Conservation (phyloP, 2,329 filamentous ascomycete species). For the Colletotrichum scovillei region DNA sequence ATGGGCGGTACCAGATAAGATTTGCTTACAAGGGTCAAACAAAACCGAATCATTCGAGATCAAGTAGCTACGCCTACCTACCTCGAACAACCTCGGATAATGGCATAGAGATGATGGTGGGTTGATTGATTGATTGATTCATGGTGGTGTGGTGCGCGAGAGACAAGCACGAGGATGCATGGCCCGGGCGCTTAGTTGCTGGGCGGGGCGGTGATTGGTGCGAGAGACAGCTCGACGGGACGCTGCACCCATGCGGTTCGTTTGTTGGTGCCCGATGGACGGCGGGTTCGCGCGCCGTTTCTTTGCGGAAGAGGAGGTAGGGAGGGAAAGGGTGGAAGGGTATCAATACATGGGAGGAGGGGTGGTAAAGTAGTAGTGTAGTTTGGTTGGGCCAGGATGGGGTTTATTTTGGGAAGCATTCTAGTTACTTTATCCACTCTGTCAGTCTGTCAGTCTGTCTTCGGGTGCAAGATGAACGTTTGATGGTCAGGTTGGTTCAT, state of each 20-base stretch:
- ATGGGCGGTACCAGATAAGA: neutral
- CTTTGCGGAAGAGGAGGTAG: neutral
- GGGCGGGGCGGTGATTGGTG: neutral
- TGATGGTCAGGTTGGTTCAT: neutral
- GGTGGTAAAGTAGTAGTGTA: neutral
- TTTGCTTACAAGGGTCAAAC: neutral
- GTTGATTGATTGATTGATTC: neutral
- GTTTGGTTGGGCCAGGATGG: neutral
- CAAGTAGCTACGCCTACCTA: neutral
- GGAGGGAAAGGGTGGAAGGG: neutral
- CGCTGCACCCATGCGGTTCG: too few relatives aligned
- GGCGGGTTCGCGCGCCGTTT: neutral
- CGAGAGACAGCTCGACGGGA: too few relatives aligned
- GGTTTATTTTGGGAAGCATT: neutral
- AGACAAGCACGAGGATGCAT: neutral
- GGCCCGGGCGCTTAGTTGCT: neutral
- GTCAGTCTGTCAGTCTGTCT: too few relatives aligned
- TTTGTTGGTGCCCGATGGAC: slow-evolving; percentile 14
- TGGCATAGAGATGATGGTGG: neutral
- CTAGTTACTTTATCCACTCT: neutral
- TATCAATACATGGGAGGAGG: slow-evolving; percentile 4
- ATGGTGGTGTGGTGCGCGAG: neutral
- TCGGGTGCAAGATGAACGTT: neutral
- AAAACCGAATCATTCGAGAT: neutral
- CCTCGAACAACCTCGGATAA: neutral